phyloP scores from a whole-genome alignment of 805 yeast species.

The Wickerhamomyces hampshirensis region DNA sequence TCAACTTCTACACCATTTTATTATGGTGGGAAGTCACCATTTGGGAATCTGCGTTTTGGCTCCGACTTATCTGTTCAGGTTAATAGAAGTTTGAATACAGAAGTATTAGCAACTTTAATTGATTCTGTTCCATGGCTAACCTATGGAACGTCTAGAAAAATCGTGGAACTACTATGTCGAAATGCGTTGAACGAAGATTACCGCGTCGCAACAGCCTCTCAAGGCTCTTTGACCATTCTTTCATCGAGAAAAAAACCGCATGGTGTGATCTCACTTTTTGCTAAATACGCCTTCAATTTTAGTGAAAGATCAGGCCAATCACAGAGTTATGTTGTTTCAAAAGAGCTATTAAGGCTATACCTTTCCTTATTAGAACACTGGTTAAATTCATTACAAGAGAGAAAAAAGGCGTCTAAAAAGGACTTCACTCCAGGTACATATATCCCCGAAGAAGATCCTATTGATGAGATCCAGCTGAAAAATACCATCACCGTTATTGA shows the following conservation, averaged over 20 bases:
- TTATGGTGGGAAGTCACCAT: constrained; percentile 28
- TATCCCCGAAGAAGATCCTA: constrained; percentile 21
- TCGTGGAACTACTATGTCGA: constrained; percentile 72
- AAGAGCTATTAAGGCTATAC: constrained; percentile 62
- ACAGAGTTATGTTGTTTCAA: constrained; percentile 53
- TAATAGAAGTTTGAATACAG: constrained; percentile 39
- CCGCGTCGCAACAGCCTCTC: constrained; percentile 59
- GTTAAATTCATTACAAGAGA: constrained; percentile 58
- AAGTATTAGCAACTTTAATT: constrained; percentile 63
- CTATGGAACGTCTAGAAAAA: constrained; percentile 51
- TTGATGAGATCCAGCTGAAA: constrained; percentile 71
- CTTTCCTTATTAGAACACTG: constrained; percentile 79
- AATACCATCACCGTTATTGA: constrained; percentile 81
- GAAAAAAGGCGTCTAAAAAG: constrained; percentile 17
- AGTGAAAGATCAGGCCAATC: constrained; percentile 66
- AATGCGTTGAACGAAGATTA: constrained; percentile 67
- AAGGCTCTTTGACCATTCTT: constrained; percentile 56
- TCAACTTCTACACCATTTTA: constrained; percentile 33
- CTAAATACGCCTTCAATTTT: constrained; percentile 74
- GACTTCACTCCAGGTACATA: constrained; percentile 11
- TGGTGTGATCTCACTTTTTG: constrained; percentile 65
- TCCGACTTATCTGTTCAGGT: constrained; percentile 34
- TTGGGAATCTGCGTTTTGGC: constrained; percentile 36
- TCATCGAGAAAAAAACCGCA: constrained; percentile 69
- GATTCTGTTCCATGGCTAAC: constrained; percentile 73